Evolutionary conservation across 352 stramenopile genomes (phyloP), one percentile per base, ranked within the genome.

Genomic region (Thraustotheca clavata): DNA sequence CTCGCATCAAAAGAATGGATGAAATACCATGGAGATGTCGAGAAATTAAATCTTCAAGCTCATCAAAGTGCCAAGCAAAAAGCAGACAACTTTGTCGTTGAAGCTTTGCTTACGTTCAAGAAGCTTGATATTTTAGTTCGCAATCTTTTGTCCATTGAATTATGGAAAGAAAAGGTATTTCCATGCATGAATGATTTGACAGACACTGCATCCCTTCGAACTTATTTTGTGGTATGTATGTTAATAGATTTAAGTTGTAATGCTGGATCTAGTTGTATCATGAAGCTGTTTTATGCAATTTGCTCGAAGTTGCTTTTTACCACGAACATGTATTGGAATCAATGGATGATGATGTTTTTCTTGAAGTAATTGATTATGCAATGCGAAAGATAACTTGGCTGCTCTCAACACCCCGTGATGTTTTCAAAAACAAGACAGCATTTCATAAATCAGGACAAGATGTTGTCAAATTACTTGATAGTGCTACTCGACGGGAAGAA

Each of bases 361-460:
- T 98, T n/a, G 93, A 98, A 52, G 69, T 98, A 4, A 65, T 97
- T n/a, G 93, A 98, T 78, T 98, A 96, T 65, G 95, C 80, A 59
- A 81, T 90, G 67, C 81, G 93, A 26, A 96, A 97, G 71, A 54
- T 98, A 46, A 83, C 83, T 59, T 87, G 87, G 76, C 71, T 97
- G 4, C 79, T 91, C 47, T 66, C 74, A 0, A 65, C 89, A 7
- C 79, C 83, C 26, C 83, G 80, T 8, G 70, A 83, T 14, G 69
- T 71, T 9, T 84, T 94, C 60, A 69, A 68, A 3, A 67, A 71
- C 5, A 70, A 71, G 38, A 94, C 80, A 24, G 79, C 67, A 29
- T 91, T 91, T 60, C 83, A 91, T 61, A 90, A 88, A 40, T 74
- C 74, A 0, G 79, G 84, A 31, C 65, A 79, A 16, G 82, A 91